These are phyloP conservation scores for Zygosaccharomyces lentus DNA, from an alignment of 805 yeast genomes.

Conservation along the genomic window DNA sequence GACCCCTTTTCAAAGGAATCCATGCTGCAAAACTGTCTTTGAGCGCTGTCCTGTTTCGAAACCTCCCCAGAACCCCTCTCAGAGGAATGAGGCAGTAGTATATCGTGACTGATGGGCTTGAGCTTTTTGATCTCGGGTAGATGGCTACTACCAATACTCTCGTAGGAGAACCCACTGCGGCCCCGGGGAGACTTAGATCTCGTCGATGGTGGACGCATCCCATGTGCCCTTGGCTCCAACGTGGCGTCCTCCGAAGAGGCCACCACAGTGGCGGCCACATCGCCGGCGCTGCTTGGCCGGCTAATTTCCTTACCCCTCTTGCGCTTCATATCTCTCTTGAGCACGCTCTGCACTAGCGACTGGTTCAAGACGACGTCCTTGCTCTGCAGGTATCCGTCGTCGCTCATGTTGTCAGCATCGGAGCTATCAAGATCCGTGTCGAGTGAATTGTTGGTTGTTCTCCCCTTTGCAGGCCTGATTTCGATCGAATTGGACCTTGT, in stretches of 20 bases:
- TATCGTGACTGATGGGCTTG: constrained; percentile 13
- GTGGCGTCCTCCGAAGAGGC: neutral
- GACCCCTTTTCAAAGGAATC: constrained; percentile 21
- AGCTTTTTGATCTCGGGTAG: constrained; percentile 17
- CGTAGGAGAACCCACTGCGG: constrained; percentile 7
- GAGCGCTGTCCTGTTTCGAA: constrained; percentile 1
- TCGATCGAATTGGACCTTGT: constrained; percentile 9
- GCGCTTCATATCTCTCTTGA: constrained; percentile 25
- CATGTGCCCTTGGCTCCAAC: neutral
- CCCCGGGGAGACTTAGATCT: neutral
- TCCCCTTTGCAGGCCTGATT: constrained; percentile 6
- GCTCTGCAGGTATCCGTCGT: constrained; percentile 19
- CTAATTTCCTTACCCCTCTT: constrained; percentile 15
- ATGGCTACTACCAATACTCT: constrained; percentile 10
- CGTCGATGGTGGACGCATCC: neutral
- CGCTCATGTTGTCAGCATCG: constrained; percentile 13
- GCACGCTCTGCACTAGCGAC: constrained; percentile 16
- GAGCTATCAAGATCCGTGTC: constrained; percentile 10
- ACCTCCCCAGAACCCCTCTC: neutral
- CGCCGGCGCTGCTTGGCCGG: neutral
- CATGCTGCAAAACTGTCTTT: constrained; percentile 13
- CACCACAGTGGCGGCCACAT: neutral
- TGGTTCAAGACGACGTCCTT: constrained; percentile 24
- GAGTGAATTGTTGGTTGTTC: neutral
- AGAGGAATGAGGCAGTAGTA: constrained; percentile 12